phyloP scores from a whole-genome alignment of 2,329 filamentous ascomycete genomes.

The Pseudovirgaria hyperparasitica region DNA sequence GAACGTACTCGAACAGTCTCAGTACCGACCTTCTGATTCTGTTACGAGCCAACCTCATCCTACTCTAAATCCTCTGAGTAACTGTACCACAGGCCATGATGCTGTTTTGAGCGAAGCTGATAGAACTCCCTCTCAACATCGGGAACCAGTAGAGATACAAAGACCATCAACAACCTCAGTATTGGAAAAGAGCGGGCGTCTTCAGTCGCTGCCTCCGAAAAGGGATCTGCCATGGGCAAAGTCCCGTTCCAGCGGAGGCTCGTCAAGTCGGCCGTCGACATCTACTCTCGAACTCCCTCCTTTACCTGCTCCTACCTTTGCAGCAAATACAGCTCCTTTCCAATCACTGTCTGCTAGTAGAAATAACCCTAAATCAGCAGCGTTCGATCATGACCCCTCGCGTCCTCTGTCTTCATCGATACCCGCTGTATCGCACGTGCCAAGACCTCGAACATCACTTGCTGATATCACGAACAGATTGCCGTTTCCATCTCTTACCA shows the following conservation, averaged over 20 bases:
- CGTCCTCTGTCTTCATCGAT: no score
- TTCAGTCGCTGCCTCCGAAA: slow-evolving; percentile 19
- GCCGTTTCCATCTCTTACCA: no score
- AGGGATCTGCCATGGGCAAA: slow-evolving; percentile 26
- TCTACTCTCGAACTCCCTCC: slow-evolving; percentile 19
- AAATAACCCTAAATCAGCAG: no score
- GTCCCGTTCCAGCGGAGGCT: slow-evolving; percentile 6
- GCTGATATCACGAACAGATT: no score
- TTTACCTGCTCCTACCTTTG: slow-evolving; percentile 12
- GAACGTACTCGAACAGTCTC: no score
- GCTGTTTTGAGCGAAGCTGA: no score
- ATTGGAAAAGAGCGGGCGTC: slow-evolving; percentile 6
- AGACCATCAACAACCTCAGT: slow-evolving; percentile 8
- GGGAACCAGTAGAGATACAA: neutral
- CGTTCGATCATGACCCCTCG: no score
- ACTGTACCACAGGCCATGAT: no score
- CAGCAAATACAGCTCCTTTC: no score
- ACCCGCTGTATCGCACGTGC: no score
- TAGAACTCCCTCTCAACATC: slow-evolving; percentile 3
- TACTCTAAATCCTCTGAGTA: slow-evolving; percentile 10
- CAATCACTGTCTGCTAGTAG: no score
- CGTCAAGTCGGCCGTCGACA: slow-evolving; percentile 13
- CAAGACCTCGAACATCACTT: no score
- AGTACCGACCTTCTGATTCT: neutral
- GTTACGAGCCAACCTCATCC: neutral